phyloP scores from a whole-genome alignment of 805 yeast genomes.

The Brettanomyces nanus region DNA sequence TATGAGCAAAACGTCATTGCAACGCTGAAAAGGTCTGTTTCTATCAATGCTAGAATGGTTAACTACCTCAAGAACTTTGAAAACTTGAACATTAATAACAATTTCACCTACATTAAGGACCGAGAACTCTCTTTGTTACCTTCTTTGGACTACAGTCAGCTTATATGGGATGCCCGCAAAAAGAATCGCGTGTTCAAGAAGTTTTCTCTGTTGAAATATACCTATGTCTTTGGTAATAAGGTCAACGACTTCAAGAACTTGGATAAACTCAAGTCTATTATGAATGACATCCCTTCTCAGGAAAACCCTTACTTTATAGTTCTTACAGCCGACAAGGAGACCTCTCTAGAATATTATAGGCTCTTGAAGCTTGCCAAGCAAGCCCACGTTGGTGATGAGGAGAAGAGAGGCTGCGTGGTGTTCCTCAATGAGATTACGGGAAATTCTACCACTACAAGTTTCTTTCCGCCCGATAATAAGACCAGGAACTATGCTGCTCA shows the following conservation, averaged over 20 bases:
- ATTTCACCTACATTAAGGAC: slow-evolving; percentile 16
- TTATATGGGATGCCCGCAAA: slow-evolving; percentile 2
- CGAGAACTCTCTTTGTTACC: slow-evolving; percentile 15
- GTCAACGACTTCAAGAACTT: slow-evolving; percentile 14
- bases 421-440: slow-evolving; percentile 8
- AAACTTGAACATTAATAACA: slow-evolving; percentile 13
- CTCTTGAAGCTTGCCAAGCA: slow-evolving; percentile 14
- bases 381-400: not conserved
- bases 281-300: slow-evolving; percentile 4
- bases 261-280: slow-evolving; percentile 7
- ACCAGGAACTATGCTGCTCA: slow-evolving; percentile 7
- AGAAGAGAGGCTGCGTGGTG: slow-evolving; percentile 16
- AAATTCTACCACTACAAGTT: not conserved
- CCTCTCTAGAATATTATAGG: slow-evolving; percentile 20
- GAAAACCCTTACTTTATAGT: slow-evolving; percentile 12
- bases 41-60: slow-evolving; percentile 5
- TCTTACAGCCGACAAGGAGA: slow-evolving; percentile 16
- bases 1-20: slow-evolving; percentile 7
- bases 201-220: slow-evolving; percentile 9
- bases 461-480: slow-evolving; percentile 2
- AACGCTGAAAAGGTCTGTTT: slow-evolving; percentile 4
- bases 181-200: slow-evolving; percentile 2
- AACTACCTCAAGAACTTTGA: slow-evolving; percentile 9
- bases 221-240: slow-evolving; percentile 15
- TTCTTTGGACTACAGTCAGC: slow-evolving; percentile 8